A percentile compares a stretch with the other conserved stretches of the same genome.
Evolutionary conservation across 139 green algal species (phyloP).

Genomic region (Chlorella sp.): DNA sequence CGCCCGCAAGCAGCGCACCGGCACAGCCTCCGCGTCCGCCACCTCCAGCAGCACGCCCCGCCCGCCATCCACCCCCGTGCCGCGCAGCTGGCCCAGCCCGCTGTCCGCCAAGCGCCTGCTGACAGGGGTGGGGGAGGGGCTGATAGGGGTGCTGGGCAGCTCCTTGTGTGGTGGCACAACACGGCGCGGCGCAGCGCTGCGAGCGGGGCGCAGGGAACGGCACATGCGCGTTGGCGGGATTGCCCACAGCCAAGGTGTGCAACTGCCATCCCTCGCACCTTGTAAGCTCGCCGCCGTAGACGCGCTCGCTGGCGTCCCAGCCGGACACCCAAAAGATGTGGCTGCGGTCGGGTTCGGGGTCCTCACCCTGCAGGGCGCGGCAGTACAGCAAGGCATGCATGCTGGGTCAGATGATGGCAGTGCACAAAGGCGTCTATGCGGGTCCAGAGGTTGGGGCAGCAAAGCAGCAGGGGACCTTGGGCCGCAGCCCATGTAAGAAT

Average conservation of each 20-base stretch:
- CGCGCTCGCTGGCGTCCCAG: not conserved
- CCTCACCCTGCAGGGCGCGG: not conserved
- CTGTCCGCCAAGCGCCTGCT: conserved; percentile 8
- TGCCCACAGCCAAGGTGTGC: no score
- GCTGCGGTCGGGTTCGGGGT: conserved; percentile 17
- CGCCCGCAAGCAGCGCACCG: not conserved
- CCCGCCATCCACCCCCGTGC: conserved; percentile 7
- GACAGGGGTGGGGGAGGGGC: no score
- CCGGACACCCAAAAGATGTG: conserved; percentile 24
- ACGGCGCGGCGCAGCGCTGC: no score
- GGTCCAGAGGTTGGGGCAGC: no score
- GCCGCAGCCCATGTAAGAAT: no score
- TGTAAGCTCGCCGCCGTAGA: not conserved
- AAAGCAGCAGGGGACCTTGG: no score
- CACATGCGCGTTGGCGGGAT: no score
- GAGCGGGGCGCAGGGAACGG: no score
- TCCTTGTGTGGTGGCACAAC: not conserved
- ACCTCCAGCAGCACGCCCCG: conserved; percentile 17
- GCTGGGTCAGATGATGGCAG: no score
- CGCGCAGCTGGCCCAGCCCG: conserved; percentile 27
- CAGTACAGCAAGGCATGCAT: no score
- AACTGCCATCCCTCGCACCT: not conserved
- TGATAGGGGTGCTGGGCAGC: not conserved
- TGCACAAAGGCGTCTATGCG: no score
- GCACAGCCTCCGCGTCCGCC: conserved; percentile 8